Evolutionary conservation across 1,139 yeast genomes (phyloP), one percentile per base, ranked within the genome.

Genomic region (Saccharomyces pastorianus): DNA sequence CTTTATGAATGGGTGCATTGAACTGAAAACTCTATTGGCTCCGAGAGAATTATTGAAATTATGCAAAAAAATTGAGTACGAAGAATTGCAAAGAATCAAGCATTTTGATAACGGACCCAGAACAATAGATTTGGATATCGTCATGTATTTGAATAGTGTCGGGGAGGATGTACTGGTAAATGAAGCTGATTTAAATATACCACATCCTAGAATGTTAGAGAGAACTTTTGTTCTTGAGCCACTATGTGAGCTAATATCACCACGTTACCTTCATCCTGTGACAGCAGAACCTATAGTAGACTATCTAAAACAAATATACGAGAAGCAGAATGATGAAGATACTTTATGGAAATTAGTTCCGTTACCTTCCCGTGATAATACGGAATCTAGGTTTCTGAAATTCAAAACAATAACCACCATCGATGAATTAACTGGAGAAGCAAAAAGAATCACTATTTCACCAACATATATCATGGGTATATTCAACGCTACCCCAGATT

Each of bases 211-310:
- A 53, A 86, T 93, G 90, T 76, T 89, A 53, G 96, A 90, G 60
- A 78, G 99, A 57, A 81, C 91, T 1, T 93, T 93, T 76, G 99
- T 95, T 11, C 71, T 95, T 51, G 84, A 84, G 57, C 99, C 99
- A 1, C 74, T 95, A 49, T 83, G 89, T 66, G 98, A 95, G 68
- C 73, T 91, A 31, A 68, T 88, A 3, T 76, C 84, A 20, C 2
- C 85, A 90, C 0, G 81, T 78, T 47, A 71, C 48, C 69, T 81
- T 3, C 96, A 89, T 66, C 96, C 96, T 0, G 81, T 89, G 13
- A 84, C 93, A 1, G 91, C 95, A 0, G 96, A 88, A 66, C 85
- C 96, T 0, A 75, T 83, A 52, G 84, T 80, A 61, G 75, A 81
- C 56, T 95, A 88, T 68, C 73, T 87, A 60, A 71, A 75, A n/a